phyloP scores from a whole-genome alignment of 2,329 filamentous ascomycete genomes.

The Trichoderma sp. region DNA sequence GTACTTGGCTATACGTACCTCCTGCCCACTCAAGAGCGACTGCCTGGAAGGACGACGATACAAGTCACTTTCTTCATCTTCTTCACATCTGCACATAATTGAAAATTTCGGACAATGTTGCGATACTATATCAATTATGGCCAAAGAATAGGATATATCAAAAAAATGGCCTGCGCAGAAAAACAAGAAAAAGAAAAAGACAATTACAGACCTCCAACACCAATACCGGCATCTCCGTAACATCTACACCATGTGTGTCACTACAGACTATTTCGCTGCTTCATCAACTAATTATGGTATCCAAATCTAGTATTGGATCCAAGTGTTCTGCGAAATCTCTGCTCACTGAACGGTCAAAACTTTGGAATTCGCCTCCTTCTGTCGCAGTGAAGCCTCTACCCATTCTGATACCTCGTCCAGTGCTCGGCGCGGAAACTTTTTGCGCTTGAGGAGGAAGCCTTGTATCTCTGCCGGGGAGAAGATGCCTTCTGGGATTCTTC shows the following conservation, averaged over 20 bases:
- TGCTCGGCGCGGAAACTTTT: constrained; percentile 60
- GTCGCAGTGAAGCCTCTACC: constrained; percentile 55
- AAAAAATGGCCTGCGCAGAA: neutral
- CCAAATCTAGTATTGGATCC: no score
- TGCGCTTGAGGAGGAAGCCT: constrained; percentile 65
- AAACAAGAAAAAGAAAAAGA: neutral
- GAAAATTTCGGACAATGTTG: neutral
- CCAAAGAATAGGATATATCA: neutral
- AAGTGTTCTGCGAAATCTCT: constrained; percentile 39
- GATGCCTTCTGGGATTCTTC: constrained; percentile 54
- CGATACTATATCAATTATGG: neutral
- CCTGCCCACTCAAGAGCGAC: neutral
- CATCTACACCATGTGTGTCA: neutral
- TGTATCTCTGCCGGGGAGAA: constrained; percentile 67
- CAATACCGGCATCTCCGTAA: neutral
- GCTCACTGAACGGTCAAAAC: constrained; percentile 54
- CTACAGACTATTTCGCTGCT: no score
- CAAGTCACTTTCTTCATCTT: neutral
- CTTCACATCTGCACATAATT: neutral
- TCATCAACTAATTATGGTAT: neutral
- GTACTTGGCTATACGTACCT: constrained; percentile 8
- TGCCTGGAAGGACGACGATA: neutral
- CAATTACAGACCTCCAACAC: neutral
- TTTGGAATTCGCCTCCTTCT: constrained; percentile 56
- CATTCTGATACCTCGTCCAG: constrained; percentile 57